A percentile compares a stretch with the other conserved stretches of the same genome.
Evolutionary conservation across 75 land plant species (phyloP).

Genomic region (Pinus tabuliformis): DNA sequence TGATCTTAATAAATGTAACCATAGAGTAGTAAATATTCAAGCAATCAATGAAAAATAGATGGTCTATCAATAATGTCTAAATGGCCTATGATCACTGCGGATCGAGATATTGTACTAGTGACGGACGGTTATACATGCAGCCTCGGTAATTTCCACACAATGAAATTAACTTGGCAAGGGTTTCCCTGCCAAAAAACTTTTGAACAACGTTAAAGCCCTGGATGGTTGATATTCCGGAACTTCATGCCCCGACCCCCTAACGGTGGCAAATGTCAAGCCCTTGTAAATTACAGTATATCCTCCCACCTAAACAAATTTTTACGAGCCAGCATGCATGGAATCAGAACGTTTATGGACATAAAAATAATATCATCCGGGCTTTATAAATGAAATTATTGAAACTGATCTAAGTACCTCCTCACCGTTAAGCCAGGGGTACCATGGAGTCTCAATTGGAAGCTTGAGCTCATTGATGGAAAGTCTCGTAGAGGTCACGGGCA

Average conservation of each 20-base stretch:
- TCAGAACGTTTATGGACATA: conserved; percentile 10
- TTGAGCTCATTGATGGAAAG: conserved; percentile 20
- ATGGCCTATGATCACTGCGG: too few relatives aligned
- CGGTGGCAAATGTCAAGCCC: conserved; percentile 45
- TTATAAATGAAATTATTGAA: background rate
- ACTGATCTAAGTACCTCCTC: background rate
- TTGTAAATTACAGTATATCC: conserved; percentile 50
- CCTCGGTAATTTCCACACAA: too few relatives aligned
- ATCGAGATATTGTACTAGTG: too few relatives aligned
- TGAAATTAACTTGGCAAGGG: too few relatives aligned
- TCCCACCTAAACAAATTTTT: conserved; percentile 29
- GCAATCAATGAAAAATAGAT: too few relatives aligned
- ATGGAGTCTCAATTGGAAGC: conserved; percentile 23
- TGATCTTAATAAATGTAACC: too few relatives aligned
- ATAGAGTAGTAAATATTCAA: too few relatives aligned
- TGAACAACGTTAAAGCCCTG: too few relatives aligned
- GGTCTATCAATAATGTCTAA: too few relatives aligned
- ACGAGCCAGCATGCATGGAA: too few relatives aligned
- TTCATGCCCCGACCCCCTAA: conserved; percentile 70
- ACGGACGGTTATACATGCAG: too few relatives aligned
- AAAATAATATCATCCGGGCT: conserved; percentile 15
- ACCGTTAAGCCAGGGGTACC: conserved; percentile 32
- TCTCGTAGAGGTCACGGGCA: conserved; percentile 39
- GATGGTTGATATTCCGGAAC: conserved; percentile 38
- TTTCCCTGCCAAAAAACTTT: conserved; percentile 4